These are phyloP conservation scores for Penicillium sp. DNA, from an alignment of 2,329 filamentous ascomycete genomes.

Conservation along the genomic window DNA sequence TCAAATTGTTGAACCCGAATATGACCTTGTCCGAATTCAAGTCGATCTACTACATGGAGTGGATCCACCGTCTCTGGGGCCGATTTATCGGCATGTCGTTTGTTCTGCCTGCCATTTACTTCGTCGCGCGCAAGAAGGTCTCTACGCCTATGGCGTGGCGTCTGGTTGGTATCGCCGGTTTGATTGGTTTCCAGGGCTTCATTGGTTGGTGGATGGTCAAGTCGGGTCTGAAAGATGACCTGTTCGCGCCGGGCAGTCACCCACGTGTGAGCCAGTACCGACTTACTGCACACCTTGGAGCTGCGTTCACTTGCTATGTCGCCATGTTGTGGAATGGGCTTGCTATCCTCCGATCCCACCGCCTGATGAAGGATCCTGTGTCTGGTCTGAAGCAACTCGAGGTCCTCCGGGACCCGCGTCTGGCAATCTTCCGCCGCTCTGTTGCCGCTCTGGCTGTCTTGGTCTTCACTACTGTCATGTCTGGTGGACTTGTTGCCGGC, in stretches of 20 bases:
- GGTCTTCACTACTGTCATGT: conserved; percentile 87
- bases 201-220: conserved; percentile 99
- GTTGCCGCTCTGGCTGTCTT: conserved; percentile 67
- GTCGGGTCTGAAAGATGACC: conserved; percentile 88
- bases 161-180: conserved; percentile 73
- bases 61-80: conserved; percentile 92
- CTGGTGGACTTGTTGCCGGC: conserved; percentile 86
- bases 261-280: conserved; percentile 94
- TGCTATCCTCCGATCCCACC: conserved; percentile 71
- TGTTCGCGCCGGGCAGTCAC: conserved; percentile 85
- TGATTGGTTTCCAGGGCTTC: conserved; percentile 92
- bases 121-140: conserved; percentile 74
- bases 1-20: conserved; percentile 81
- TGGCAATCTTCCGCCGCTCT: conserved; percentile 68
- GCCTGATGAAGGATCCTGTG: conserved; percentile 63
- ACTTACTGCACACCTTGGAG: conserved; percentile 79
- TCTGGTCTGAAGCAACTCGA: conserved; percentile 58
- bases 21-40: conserved; percentile 96
- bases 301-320: conserved; percentile 87
- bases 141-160: conserved; percentile 71
- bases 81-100: conserved; percentile 87
- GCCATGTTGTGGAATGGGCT: conserved; percentile 92
- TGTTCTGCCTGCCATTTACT: conserved; percentile 81
- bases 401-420: conserved; percentile 60
- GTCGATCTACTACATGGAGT: conserved; percentile 99